phyloP scores from a whole-genome alignment of 2,329 filamentous ascomycete genomes.

The Ploettnerulaceae sp. region DNA sequence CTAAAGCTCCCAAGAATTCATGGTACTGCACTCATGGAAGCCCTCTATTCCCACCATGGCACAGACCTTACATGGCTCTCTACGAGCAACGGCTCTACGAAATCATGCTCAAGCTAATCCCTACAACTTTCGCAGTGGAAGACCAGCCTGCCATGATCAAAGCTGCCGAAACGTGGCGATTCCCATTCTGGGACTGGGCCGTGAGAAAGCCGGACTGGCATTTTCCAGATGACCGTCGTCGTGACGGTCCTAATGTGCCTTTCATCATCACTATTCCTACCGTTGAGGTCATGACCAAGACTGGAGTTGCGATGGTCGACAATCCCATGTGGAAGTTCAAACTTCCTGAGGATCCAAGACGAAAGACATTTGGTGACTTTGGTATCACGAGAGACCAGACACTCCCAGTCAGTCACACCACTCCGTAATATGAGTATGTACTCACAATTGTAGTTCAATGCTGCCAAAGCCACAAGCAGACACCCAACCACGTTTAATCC shows the following conservation, averaged over 20 bases:
- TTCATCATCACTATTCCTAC: constrained; percentile 11
- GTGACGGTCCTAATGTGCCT: constrained; percentile 16
- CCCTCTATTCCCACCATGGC: constrained; percentile 44
- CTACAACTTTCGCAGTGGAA: constrained; percentile 12
- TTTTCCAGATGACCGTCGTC: constrained; percentile 6
- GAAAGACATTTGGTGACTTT: constrained; percentile 15
- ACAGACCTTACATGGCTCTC: constrained; percentile 48
- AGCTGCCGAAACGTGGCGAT: constrained; percentile 37
- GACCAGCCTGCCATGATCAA: constrained; percentile 17
- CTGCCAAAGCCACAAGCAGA: constrained; percentile 10
- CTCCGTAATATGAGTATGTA: neutral
- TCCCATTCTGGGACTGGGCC: constrained; percentile 45
- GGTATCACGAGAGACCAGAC: constrained; percentile 12
- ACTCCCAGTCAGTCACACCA: constrained; percentile 7
- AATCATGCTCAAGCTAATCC: constrained; percentile 18
- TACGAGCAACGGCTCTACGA: constrained; percentile 43
- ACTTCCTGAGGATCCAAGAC: constrained; percentile 6
- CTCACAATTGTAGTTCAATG: constrained; percentile 11
- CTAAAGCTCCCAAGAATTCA: constrained; percentile 3
- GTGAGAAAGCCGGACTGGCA: constrained; percentile 31
- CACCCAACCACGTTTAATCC: constrained; percentile 10
- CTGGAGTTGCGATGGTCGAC: constrained; percentile 11
- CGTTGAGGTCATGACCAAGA: constrained; percentile 19
- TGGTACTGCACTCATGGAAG: constrained; percentile 78
- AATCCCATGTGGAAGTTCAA: constrained; percentile 20